Evolutionary conservation across 768 basidiomycete genomes (phyloP), one percentile per base, ranked within the genome.

Genomic region (Pisolithus marmoratus): DNA sequence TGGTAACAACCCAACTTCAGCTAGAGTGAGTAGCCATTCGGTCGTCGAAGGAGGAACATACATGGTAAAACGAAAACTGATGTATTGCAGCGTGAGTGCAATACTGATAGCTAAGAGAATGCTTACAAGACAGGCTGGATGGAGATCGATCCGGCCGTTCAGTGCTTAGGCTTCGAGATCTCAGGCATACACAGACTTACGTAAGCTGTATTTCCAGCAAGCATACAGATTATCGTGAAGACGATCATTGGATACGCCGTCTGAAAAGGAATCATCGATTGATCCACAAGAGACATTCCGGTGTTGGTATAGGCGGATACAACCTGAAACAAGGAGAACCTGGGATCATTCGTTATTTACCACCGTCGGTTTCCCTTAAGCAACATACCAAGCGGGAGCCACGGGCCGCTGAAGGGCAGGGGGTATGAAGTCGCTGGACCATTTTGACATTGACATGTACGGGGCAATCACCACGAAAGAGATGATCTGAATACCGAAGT

Each of bases 201-300:
- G 62, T 90, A 95, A 22, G 82, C 86, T 41, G 94, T 96, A 63
- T 98, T 97, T 9, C 95, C 95, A 45, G 91, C 93, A 44, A 97
- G 67, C 55, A 97, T 87, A 23, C 90, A 70, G 44, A 93, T 69
- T 0, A 82, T 74, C 76, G 93, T 72, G 48, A 82, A 64, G 24
- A 90, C 45, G 51, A 92, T 81, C 85, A 92, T 84, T 2, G 83
- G 79, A 62, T 91, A 93, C 17, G 92, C 93, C 22, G 63, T 74
- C 62, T 93, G 90, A 67, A 96, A 97, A 0, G 93, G 94, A 3
- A 95, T 48, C 92, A 99, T 91, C 14, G 90, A 94, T 55, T 80
- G 74, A 67, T 99, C 95, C 14, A 85, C 84, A 6, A 95, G 76
- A 12, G 90, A 93, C 68, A 81, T 83, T 22, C 94, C 94, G 1